Evolutionary conservation across 371 early-diverging fungal genomes (phyloP).

Genomic region (Neoconidiobolus thromboides): DNA sequence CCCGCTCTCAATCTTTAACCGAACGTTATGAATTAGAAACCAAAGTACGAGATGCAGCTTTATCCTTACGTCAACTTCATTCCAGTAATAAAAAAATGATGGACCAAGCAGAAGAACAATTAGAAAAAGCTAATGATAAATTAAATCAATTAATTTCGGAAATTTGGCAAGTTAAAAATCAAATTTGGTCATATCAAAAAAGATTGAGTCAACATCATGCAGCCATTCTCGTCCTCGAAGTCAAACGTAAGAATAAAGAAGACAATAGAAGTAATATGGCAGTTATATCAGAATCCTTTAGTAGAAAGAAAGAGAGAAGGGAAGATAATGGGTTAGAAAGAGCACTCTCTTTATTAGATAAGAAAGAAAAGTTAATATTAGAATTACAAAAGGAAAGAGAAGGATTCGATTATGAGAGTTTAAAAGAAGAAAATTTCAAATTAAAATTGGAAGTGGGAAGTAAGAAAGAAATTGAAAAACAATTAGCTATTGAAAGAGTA

Average conservation of each 20-base stretch:
- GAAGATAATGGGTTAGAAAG: background rate
- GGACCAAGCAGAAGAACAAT: constrained; percentile 25
- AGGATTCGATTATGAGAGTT: background rate
- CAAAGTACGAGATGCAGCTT: constrained; percentile 45
- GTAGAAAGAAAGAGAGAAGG: background rate
- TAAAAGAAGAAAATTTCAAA: background rate
- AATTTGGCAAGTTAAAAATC: constrained; percentile 31
- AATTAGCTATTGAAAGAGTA: background rate
- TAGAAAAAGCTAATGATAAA: constrained; percentile 35
- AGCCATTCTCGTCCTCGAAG: constrained; percentile 19
- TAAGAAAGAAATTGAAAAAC: background rate
- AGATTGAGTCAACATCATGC: constrained; percentile 48
- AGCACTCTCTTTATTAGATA: background rate
- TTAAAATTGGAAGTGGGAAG: background rate
- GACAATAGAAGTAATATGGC: background rate
- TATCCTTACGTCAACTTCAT: constrained; percentile 27
- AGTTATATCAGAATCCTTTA: background rate
- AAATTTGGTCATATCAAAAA: constrained; percentile 39
- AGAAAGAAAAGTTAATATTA: background rate
- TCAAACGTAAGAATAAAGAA: background rate
- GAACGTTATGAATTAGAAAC: constrained; percentile 20
- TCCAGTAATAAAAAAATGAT: constrained; percentile 23
- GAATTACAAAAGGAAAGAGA: background rate
- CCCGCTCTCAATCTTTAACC: too few species aligned
- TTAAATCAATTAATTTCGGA: constrained; percentile 47